Evolutionary conservation across 345 rosid species (phyloP), one percentile per base, ranked within the genome.

Genomic region (Acer negundo): DNA sequence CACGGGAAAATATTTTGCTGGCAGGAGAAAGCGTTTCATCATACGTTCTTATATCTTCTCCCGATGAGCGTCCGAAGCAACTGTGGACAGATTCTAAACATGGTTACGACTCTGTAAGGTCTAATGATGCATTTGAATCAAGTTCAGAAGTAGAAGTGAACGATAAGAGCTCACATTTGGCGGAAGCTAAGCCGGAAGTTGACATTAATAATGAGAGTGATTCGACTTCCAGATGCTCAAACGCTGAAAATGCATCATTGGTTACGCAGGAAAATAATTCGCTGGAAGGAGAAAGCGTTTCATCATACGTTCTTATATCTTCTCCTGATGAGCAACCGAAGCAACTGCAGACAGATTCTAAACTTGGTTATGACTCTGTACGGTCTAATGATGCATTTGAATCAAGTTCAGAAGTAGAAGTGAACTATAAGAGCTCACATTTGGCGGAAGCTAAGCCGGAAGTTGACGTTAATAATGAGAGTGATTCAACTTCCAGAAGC

Each of bases 331-430:
- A 81, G 62, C 84, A 47, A 40, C 77, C 31, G 23, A 75, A 79
- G 75, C 79, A 72, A 75, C 69, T 71, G 40, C 80, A 17, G 75
- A 77, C 22, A 40, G 24, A 12, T 72, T 67, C 40, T 53, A 23
- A 61, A 22, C 71, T 17, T 69, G 77, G 40, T 28, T 58, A 59
- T 69, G 47, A 69, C 62, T 24, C 73, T 44, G 40, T 77, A 26
- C 69, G 62, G 74, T 79, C 88, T 2, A 46, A 22, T 42, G 87
- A 80, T 73, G 67, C 90, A 73, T 79, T 75, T 24, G 82, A 51
- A 67, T 68, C 42, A 7, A 63, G 68, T 72, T 73, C 74, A 47
- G 74, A 80, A 67, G 74, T 44, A 19, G 81, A 71, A 76, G 66
- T 46, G 44, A 59, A 71, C 78, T 79, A 64, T 62, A 77, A 66